These are phyloP conservation scores for Ophiostoma himal-ulmi DNA, from an alignment of 2,329 filamentous ascomycete species.

Conservation along the genomic window DNA sequence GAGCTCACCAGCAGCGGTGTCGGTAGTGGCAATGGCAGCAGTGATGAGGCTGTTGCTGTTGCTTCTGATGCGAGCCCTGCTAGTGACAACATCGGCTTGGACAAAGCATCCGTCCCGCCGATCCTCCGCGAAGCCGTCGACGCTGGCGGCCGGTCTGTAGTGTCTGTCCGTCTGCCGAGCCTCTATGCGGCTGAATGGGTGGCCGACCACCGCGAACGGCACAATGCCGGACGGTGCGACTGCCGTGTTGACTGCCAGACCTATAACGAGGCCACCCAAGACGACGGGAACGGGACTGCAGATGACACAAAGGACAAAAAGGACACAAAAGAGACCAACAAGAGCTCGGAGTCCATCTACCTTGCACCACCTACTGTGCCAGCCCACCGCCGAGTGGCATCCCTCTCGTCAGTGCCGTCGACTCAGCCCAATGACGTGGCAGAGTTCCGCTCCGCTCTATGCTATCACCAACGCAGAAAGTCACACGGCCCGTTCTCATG, in stretches of 20 bases:
- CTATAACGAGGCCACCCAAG: conserved; percentile 28
- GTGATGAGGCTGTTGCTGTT: neutral
- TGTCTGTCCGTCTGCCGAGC: conserved; percentile 33
- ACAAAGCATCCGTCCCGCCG: conserved; percentile 7
- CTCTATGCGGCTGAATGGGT: conserved; percentile 40
- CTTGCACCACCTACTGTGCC: neutral
- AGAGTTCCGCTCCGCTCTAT: neutral
- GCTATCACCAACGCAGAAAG: neutral
- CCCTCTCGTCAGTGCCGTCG: neutral
- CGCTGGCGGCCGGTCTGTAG: neutral
- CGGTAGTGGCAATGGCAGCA: neutral
- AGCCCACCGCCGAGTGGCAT: neutral
- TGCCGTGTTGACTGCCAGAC: conserved; percentile 34
- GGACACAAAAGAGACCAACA: neutral
- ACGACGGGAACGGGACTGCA: neutral
- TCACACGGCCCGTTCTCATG: neutral
- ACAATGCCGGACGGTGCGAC: conserved; percentile 34
- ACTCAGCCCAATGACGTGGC: neutral
- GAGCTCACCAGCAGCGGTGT: neutral
- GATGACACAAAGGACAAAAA: neutral
- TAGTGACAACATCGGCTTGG: neutral
- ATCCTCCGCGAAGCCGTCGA: conserved; percentile 18
- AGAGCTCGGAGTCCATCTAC: neutral
- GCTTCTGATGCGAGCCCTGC: neutral
- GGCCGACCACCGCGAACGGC: conserved; percentile 36